A percentile compares a stretch with the other conserved stretches of the same genome.
These are phyloP conservation scores for Chlorella vulgaris DNA, from an alignment of 139 green algal species.

Conservation along the genomic window DNA sequence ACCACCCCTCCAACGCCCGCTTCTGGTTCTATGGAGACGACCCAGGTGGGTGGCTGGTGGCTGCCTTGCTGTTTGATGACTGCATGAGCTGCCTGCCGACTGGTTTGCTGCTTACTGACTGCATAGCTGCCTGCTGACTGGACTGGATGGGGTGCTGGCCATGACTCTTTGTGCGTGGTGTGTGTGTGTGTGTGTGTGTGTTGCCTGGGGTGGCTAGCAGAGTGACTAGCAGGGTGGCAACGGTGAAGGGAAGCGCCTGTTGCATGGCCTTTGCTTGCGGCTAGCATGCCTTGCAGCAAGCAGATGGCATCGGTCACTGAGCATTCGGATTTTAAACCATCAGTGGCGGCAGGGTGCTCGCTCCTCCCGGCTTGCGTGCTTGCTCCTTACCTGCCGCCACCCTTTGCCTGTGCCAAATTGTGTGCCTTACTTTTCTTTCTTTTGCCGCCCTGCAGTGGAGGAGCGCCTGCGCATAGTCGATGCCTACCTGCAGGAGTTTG, in stretches of 20 bases:
- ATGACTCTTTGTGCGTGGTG: no score
- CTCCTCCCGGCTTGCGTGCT: neutral
- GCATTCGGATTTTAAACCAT: neutral
- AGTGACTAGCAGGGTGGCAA: no score
- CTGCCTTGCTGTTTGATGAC: neutral
- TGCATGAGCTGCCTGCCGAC: no score
- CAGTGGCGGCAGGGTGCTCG: neutral
- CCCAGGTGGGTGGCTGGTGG: slow-evolving; percentile 33
- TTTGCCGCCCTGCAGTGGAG: slow-evolving; percentile 40
- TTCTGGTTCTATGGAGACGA: slow-evolving; percentile 99
- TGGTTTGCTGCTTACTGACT: no score
- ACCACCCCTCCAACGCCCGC: slow-evolving; percentile 93
- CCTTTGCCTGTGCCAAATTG: neutral
- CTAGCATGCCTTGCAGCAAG: no score
- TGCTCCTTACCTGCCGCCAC: no score
- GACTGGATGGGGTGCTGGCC: no score
- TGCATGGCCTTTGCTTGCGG: no score
- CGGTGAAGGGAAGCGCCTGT: no score
- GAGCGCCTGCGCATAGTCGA: slow-evolving; percentile 86
- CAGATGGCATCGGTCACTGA: neutral
- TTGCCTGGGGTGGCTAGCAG: no score
- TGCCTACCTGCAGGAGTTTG: slow-evolving; percentile 85
- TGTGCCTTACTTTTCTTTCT: neutral
- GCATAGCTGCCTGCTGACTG: no score
- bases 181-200: no score